These are phyloP conservation scores for Trichomonascus vanleenenianus DNA, from an alignment of 805 yeast genomes.

Conservation along the genomic window DNA sequence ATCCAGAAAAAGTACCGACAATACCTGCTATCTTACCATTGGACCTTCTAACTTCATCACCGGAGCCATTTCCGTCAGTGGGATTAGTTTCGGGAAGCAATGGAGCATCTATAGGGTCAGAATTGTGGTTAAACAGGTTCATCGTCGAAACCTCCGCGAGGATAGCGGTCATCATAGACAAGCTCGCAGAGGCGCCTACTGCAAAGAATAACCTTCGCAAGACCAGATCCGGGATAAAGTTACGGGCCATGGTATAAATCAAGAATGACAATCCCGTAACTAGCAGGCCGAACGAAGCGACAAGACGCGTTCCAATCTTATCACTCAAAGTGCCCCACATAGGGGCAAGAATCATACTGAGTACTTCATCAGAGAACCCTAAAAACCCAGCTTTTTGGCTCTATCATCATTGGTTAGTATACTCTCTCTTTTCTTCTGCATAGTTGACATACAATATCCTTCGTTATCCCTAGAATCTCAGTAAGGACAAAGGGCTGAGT, in stretches of 20 bases:
- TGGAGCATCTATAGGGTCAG: not conserved
- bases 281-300: conserved; percentile 42
- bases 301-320: conserved; percentile 50
- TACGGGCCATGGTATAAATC: conserved; percentile 40
- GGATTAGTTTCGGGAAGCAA: too few relatives aligned
- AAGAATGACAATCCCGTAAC: conserved; percentile 40
- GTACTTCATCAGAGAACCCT: conserved; percentile 53
- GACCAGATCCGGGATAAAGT: conserved; percentile 43
- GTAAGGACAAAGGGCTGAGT: conserved; percentile 40
- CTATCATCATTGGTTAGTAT: conserved; percentile 7
- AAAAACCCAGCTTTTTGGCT: conserved; percentile 43
- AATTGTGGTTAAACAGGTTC: conserved; percentile 6
- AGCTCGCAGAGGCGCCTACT: conserved; percentile 46
- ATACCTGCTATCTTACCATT: conserved; percentile 31
- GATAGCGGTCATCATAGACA: conserved; percentile 54
- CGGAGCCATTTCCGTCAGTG: conserved; percentile 1
- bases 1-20: conserved; percentile 54
- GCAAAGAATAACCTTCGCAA: conserved; percentile 51
- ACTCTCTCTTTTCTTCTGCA: not conserved
- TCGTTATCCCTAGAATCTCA: conserved; percentile 28
- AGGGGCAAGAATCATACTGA: conserved; percentile 48
- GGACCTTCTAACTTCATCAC: conserved; percentile 1
- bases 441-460: conserved; percentile 19
- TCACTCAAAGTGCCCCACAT: conserved; percentile 58
- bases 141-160: conserved; percentile 43